Evolutionary conservation across 768 basidiomycete species (phyloP).

Genomic region (Boletus speciosus): DNA sequence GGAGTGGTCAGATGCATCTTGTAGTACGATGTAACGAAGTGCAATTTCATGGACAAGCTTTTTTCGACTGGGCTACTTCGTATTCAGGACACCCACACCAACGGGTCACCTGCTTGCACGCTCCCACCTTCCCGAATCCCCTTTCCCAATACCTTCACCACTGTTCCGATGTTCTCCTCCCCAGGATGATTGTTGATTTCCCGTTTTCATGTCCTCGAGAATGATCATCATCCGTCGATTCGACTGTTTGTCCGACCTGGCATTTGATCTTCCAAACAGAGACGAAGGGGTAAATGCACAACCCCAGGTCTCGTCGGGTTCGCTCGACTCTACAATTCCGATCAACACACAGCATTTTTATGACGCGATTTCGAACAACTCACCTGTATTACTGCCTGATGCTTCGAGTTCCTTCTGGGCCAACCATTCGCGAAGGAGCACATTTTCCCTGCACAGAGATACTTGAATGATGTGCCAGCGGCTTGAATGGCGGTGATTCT

Average conservation of each 20-base stretch:
- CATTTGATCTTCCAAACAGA: constrained; percentile 49
- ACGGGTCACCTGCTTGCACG: constrained; percentile 45
- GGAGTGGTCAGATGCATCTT: constrained; percentile 2
- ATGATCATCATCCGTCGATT: constrained; percentile 44
- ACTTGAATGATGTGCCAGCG: background rate
- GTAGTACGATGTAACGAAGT: background rate
- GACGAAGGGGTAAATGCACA: constrained; percentile 27
- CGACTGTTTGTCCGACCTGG: constrained; percentile 40
- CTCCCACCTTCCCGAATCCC: constrained; percentile 42
- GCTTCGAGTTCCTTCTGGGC: constrained; percentile 20
- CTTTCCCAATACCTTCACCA: constrained; percentile 37
- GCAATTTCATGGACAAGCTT: background rate
- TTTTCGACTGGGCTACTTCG: background rate
- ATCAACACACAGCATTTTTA: background rate
- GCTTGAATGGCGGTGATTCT: background rate
- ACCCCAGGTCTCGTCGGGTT: constrained; percentile 1
- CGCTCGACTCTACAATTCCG: background rate
- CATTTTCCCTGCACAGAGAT: constrained; percentile 35
- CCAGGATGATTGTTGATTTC: constrained; percentile 47
- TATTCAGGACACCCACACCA: constrained; percentile 34
- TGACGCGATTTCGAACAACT: background rate
- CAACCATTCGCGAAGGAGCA: constrained; percentile 45
- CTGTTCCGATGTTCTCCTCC: constrained; percentile 43
- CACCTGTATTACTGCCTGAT: background rate
- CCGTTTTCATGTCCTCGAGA: constrained; percentile 67